Conservation (phyloP, 768 basidiomycete species). For the Xerocomus brunneocitrinus region DNA sequence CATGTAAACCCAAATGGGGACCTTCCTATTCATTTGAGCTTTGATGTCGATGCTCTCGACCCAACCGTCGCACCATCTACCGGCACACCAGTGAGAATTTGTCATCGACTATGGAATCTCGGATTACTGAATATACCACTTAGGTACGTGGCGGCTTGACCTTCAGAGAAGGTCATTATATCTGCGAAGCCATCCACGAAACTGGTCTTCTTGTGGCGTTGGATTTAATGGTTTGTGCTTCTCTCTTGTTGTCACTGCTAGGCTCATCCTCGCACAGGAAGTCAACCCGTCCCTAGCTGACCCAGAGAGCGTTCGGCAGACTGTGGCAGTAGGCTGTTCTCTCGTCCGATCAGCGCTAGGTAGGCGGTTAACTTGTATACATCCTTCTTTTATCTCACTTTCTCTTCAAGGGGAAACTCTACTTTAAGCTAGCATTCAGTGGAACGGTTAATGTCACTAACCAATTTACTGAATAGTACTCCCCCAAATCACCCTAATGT, state of each 20-base stretch:
- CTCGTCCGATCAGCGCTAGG: slow-evolving; percentile 79
- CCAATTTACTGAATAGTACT: background rate
- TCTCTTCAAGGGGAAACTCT: slow-evolving; percentile 30
- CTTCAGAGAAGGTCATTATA: slow-evolving; percentile 98
- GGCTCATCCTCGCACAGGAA: slow-evolving; percentile 50
- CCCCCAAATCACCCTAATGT: background rate
- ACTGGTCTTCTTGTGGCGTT: slow-evolving; percentile 89
- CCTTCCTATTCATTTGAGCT: slow-evolving; percentile 89
- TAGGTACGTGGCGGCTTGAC: slow-evolving; percentile 92
- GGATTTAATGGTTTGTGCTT: slow-evolving; percentile 78
- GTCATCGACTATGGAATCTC: background rate
- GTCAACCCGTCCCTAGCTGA: slow-evolving; percentile 94
- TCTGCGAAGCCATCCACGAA: slow-evolving; percentile 88
- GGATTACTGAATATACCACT: background rate
- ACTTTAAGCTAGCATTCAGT: slow-evolving; percentile 15
- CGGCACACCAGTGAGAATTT: slow-evolving; percentile 67
- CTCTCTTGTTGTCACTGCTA: background rate
- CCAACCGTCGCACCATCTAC: slow-evolving; percentile 95
- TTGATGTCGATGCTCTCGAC: slow-evolving; percentile 94
- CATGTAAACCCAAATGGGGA: slow-evolving; percentile 84
- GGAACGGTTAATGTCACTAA: too few relatives aligned
- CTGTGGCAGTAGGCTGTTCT: slow-evolving; percentile 87
- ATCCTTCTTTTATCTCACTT: slow-evolving; percentile 5
- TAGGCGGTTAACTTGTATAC: slow-evolving; percentile 32
- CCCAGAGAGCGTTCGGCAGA: slow-evolving; percentile 70